Conservation (phyloP, 345 rosid genomes). For the Zanthoxylum bungeanum region DNA sequence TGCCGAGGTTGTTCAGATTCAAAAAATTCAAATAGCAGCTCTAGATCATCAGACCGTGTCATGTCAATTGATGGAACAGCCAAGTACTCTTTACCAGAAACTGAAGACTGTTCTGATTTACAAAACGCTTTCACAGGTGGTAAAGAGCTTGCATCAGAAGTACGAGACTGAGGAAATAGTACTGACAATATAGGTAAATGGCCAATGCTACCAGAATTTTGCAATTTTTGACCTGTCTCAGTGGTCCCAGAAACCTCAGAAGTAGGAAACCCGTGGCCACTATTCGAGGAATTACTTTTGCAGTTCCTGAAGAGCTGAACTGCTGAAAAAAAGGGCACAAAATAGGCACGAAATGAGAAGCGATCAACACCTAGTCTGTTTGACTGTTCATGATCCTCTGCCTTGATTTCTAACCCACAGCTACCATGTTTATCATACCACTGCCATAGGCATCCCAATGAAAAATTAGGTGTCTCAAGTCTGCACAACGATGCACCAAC, state of each 20-base stretch:
- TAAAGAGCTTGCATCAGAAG: background rate
- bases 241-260: slow-evolving; percentile 10
- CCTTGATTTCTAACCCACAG: slow-evolving; percentile 53
- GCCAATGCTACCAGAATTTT: slow-evolving; percentile 11
- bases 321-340: slow-evolving; percentile 58
- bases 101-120: slow-evolving; percentile 13
- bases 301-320: slow-evolving; percentile 43
- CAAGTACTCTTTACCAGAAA: slow-evolving; percentile 9
- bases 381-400: slow-evolving; percentile 37
- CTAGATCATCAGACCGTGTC: slow-evolving; percentile 19
- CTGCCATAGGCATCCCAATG: slow-evolving; percentile 46
- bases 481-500: slow-evolving; percentile 24
- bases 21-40: slow-evolving; percentile 56
- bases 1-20: slow-evolving; percentile 53
- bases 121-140: background rate
- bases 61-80: slow-evolving; percentile 21
- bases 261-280: slow-evolving; percentile 5
- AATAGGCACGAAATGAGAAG: slow-evolving; percentile 45
- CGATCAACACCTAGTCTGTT: slow-evolving; percentile 42
- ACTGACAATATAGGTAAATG: slow-evolving; percentile 29
- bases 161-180: slow-evolving; percentile 29
- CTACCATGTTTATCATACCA: slow-evolving; percentile 58
- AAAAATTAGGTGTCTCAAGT: slow-evolving; percentile 38
- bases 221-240: slow-evolving; percentile 13
- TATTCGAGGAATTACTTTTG: slow-evolving; percentile 10